Evolutionary conservation across 345 rosid genomes (phyloP).

Genomic region (Eucalyptus marginata): DNA sequence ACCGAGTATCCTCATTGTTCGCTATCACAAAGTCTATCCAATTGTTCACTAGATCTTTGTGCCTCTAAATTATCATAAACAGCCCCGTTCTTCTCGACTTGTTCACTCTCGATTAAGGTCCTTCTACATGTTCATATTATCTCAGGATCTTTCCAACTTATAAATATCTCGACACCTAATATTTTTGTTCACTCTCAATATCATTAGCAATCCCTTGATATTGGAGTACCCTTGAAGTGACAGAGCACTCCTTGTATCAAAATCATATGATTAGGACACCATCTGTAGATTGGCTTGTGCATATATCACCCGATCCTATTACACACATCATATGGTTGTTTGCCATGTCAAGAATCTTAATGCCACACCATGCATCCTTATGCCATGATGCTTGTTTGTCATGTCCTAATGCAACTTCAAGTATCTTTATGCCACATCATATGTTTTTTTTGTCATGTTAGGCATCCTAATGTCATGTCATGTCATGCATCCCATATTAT

Average conservation of each 20-base stretch:
- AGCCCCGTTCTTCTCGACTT: neutral
- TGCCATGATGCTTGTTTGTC: too few species aligned
- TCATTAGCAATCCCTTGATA: neutral
- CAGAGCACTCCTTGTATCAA: neutral
- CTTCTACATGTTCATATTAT: neutral
- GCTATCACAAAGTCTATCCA: neutral
- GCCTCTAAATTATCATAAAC: neutral
- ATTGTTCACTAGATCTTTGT: neutral
- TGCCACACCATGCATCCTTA: too few species aligned
- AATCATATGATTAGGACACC: too few species aligned
- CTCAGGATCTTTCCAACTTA: neutral
- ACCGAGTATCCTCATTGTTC: neutral
- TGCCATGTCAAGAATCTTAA: too few species aligned
- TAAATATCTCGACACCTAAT: neutral
- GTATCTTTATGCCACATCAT: too few species aligned
- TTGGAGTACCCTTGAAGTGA: neutral
- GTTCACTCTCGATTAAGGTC: neutral
- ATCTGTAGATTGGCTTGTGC: too few species aligned
- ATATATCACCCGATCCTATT: neutral
- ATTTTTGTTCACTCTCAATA: neutral
- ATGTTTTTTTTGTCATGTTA: too few species aligned
- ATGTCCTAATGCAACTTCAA: too few species aligned
- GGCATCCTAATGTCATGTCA: too few species aligned
- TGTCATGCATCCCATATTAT: too few species aligned
- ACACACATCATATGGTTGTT: too few species aligned